Evolutionary conservation across 345 rosid species (phyloP), one percentile per base, ranked within the genome.

Genomic region (Lepidium africanum): DNA sequence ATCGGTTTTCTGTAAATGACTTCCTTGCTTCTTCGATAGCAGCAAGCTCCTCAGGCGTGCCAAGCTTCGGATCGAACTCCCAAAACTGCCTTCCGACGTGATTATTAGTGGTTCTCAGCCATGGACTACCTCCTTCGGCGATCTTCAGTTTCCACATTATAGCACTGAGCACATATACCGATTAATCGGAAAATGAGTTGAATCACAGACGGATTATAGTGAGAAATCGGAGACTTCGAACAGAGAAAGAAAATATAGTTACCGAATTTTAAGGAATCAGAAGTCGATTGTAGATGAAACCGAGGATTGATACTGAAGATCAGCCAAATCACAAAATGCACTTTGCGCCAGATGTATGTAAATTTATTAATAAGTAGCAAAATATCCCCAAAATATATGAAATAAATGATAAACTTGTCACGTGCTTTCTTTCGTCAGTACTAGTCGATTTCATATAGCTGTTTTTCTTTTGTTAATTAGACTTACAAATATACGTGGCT

Each of bases 131-230:
- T 74, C 92, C 98, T 59, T 87, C 92, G 1, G 92, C 92, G 61
- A 88, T 77, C 82, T 83, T 91, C 70, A 93, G 79, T 79, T 78
- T 90, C 98, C 98, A 93, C 98, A 93, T 93, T 78, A 58, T 67
- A 53, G 46, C 43, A 36, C 42, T 46, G 9, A 23, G 16, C 33
- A 7, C 14, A 57, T 32, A 47, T 25, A 19, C 23, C 52, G 27
- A 14, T 40, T 19, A 47, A 60, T 60, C 37, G 37, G 6, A 5
- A 47, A 37, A 35, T 4, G n/a, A 32, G 41, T 35, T 10, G 7
- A 27, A 38, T 48, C 9, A 10, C 10, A 19, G 10, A 43, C 17
- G 11, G 49, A 45, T 21, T 10, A 5, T 5, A 2, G 32, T 1
- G 14, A 9, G 25, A 4, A 42, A 40, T 15, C 47, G 14, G 15